These are phyloP conservation scores for Ophioceras dolichostomum DNA, from an alignment of 2,329 filamentous ascomycete species.

Conservation along the genomic window DNA sequence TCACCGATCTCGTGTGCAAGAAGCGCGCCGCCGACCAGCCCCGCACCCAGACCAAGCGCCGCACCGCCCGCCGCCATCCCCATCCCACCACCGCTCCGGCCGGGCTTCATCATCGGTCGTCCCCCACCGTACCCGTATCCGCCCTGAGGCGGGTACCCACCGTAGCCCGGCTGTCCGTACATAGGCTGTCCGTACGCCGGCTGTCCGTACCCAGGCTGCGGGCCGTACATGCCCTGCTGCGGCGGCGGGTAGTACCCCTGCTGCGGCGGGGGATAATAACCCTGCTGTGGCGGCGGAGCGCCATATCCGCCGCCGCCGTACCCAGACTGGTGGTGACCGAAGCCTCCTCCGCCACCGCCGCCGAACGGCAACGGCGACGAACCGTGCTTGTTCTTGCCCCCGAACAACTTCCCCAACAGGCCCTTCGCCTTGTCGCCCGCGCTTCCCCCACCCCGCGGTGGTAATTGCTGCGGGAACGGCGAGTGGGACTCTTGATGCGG, in stretches of 20 bases:
- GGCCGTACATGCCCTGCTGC: background rate
- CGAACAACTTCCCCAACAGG: constrained; percentile 39
- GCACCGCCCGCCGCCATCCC: constrained; percentile 61
- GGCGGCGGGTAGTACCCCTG: constrained; percentile 12
- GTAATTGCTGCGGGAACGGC: constrained; percentile 26
- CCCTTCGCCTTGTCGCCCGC: constrained; percentile 28
- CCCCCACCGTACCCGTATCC: constrained; percentile 16
- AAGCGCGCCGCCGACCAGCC: constrained; percentile 65
- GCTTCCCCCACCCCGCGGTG: constrained; percentile 19
- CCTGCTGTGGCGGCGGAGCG: constrained; percentile 5
- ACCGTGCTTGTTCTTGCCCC: constrained; percentile 29
- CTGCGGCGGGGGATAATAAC: constrained; percentile 7
- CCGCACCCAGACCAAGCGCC: constrained; percentile 69
- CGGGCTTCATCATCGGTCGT: constrained; percentile 5
- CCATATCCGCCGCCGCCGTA: constrained; percentile 19
- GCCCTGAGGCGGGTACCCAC: constrained; percentile 12
- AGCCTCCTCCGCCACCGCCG: constrained; percentile 15
- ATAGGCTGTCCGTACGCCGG: constrained; percentile 8
- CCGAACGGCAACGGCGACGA: background rate
- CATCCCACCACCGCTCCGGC: constrained; percentile 31
- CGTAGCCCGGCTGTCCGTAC: constrained; percentile 15
- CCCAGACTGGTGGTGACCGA: constrained; percentile 20
- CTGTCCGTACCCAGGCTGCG: constrained; percentile 9
- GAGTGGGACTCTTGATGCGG: constrained; percentile 11
- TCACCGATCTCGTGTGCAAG: constrained; percentile 57